These are phyloP conservation scores for Saturnispora galanensis DNA, from an alignment of 805 yeast genomes.

Conservation along the genomic window DNA sequence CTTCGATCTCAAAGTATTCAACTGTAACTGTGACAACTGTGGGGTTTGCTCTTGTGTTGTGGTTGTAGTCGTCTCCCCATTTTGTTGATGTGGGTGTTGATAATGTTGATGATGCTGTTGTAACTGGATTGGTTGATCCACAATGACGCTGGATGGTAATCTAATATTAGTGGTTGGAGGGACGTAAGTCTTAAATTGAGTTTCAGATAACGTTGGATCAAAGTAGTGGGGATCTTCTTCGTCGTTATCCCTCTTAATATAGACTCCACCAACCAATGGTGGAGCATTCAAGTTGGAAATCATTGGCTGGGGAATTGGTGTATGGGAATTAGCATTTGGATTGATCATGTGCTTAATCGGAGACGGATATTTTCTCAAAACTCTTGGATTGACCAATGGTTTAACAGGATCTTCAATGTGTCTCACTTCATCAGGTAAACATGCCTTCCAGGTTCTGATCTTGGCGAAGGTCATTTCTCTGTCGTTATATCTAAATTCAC, in stretches of 20 bases:
- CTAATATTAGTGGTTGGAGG: conserved; percentile 25
- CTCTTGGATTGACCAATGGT: conserved; percentile 55
- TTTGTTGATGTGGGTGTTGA: not conserved
- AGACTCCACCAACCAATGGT: conserved; percentile 90
- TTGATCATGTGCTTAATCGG: conserved; percentile 76
- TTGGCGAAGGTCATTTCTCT: conserved; percentile 83
- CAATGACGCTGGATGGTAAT: conserved; percentile 14
- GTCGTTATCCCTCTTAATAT: conserved; percentile 60
- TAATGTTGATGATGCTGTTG: not conserved
- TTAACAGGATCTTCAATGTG: conserved; percentile 72
- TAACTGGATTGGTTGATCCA: conserved; percentile 8
- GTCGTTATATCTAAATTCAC: conserved; percentile 92
- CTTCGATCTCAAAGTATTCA: conserved; percentile 4
- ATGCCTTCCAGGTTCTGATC: conserved; percentile 97
- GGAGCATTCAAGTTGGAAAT: conserved; percentile 82
- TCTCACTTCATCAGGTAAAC: conserved; percentile 93
- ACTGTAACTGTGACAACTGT: conserved; percentile 1
- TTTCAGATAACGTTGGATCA: conserved; percentile 20
- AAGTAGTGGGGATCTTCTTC: conserved; percentile 72
- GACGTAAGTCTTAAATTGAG: conserved; percentile 23
- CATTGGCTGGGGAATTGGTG: conserved; percentile 74
- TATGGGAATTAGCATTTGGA: conserved; percentile 58
- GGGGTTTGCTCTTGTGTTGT: conserved; percentile 4
- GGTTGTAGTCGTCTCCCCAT: conserved; percentile 4
- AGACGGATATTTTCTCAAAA: conserved; percentile 67